These are phyloP conservation scores for Rhododendron henanense DNA, from an alignment of 148 eudicot genomes.

Conservation along the genomic window DNA sequence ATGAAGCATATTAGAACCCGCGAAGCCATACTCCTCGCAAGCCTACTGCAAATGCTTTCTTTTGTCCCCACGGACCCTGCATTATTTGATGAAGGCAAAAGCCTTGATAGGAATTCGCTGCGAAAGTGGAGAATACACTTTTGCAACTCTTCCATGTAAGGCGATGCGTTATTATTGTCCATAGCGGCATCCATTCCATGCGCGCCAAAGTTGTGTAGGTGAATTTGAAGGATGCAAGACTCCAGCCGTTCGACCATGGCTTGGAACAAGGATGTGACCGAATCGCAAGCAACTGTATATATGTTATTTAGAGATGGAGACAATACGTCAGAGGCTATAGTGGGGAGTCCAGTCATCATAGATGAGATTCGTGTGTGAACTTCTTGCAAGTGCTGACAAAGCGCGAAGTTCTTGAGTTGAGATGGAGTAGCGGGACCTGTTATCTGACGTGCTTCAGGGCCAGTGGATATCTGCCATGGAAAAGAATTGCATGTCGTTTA, in stretches of 20 bases:
- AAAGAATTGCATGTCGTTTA: neutral
- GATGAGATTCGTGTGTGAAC: constrained; percentile 65
- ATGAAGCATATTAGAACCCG: constrained; percentile 73
- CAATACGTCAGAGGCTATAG: constrained; percentile 65
- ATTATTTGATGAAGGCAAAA: constrained; percentile 69
- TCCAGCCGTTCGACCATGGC: constrained; percentile 89
- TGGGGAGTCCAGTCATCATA: constrained; percentile 42
- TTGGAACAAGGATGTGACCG: constrained; percentile 76
- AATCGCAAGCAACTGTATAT: constrained; percentile 80
- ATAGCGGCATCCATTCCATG: constrained; percentile 67
- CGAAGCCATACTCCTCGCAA: constrained; percentile 85
- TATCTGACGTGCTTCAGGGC: constrained; percentile 93
- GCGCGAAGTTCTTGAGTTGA: constrained; percentile 74
- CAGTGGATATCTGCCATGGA: constrained; percentile 69
- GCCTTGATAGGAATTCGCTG: constrained; percentile 65
- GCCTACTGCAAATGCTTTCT: constrained; percentile 76
- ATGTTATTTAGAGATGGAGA: constrained; percentile 72
- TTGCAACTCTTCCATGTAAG: constrained; percentile 91
- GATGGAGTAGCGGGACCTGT: constrained; percentile 77
- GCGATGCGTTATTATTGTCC: constrained; percentile 79
- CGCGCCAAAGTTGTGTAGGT: constrained; percentile 65
- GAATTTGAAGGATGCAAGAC: constrained; percentile 85
- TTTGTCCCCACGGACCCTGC: constrained; percentile 32
- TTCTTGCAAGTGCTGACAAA: constrained; percentile 91
- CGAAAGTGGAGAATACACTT: constrained; percentile 79